Evolutionary conservation across 2,329 filamentous ascomycete species (phyloP).

Genomic region (Cladosporium sp.): DNA sequence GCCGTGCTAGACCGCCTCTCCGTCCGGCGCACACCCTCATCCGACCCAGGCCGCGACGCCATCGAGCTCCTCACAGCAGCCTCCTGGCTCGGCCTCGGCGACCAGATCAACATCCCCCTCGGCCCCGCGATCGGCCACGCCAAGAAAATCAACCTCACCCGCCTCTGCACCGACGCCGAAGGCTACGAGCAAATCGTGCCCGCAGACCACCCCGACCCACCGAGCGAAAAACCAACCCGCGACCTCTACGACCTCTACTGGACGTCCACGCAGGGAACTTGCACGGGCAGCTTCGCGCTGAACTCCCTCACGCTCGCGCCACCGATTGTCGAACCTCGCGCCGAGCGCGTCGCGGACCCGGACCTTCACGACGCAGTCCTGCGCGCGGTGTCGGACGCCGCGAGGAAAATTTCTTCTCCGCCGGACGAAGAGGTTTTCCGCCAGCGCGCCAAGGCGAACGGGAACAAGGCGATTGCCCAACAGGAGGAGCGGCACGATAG

Average conservation of each 20-base stretch:
- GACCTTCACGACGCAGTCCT: slow-evolving; percentile 9
- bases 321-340: background rate
- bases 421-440: slow-evolving; percentile 6
- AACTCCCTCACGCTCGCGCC: slow-evolving; percentile 33
- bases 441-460: background rate
- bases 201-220: slow-evolving; percentile 10
- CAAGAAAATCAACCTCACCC: slow-evolving; percentile 38
- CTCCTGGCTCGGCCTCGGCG: slow-evolving; percentile 38
- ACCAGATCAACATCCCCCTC: slow-evolving; percentile 34
- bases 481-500: background rate
- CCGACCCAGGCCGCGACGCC: slow-evolving; percentile 30
- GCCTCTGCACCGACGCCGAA: slow-evolving; percentile 35
- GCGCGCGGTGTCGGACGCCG: slow-evolving; percentile 5
- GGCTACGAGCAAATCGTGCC: slow-evolving; percentile 32
- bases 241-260: slow-evolving; percentile 45
- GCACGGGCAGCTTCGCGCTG: slow-evolving; percentile 40
- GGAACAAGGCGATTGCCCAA: background rate
- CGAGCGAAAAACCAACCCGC: slow-evolving; percentile 34
- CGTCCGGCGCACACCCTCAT: slow-evolving; percentile 31
- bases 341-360: background rate
- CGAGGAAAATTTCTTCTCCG: slow-evolving; percentile 6
- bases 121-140: slow-evolving; percentile 29
- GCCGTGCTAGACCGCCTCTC: slow-evolving; percentile 38
- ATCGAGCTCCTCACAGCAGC: slow-evolving; percentile 38
- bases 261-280: slow-evolving; percentile 33